Evolutionary conservation across 805 yeast genomes (phyloP), one percentile per base, ranked within the genome.

Genomic region (Saccharomyces mikatae): DNA sequence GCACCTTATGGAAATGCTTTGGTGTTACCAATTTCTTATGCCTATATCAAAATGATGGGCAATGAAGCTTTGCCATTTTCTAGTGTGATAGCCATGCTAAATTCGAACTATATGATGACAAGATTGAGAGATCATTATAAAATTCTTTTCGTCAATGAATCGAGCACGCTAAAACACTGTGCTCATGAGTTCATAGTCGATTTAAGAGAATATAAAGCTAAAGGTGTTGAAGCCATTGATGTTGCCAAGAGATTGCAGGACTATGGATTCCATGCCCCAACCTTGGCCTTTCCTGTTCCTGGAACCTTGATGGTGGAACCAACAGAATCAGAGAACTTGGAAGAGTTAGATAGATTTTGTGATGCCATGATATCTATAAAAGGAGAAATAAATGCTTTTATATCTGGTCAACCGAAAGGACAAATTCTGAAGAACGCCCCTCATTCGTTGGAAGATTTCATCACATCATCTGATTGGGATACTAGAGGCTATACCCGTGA

Each of bases 251-350:
- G 99, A 72, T 78, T 94, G 57, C 98, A 94, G 74, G 99, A 94
- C 74, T 94, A 92, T 70, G 97, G 98, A 0, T 94, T 94, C 82
- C 99, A 94, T 72, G 97, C 97, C 0, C 99, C 99, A 58, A 94
- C 99, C 27, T 84, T 94, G 88, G 94, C 98, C 2, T 94, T 94
- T 88, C 99, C 99, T 9, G 96, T 94, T 51, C 92, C 97, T 4
- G 96, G 96, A 58, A 94, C 99, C 1, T 79, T 94, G 63, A 94
- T 94, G 99, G 83, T 94, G 59, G 99, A 94, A 75, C 99, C 99
- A 56, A 94, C 99, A 2, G 99, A 94, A 74, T 85, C 94, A 21
- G 99, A 94, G 74, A 83, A 89, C 66, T 73, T 86, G 65, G 87
- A 78, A 54, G 99, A 94, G 74, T 77, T 94, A 58, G 92, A 94